Evolutionary conservation across 164 flowering plant genomes (phyloP).

Genomic region (Cinnamomum chago): DNA sequence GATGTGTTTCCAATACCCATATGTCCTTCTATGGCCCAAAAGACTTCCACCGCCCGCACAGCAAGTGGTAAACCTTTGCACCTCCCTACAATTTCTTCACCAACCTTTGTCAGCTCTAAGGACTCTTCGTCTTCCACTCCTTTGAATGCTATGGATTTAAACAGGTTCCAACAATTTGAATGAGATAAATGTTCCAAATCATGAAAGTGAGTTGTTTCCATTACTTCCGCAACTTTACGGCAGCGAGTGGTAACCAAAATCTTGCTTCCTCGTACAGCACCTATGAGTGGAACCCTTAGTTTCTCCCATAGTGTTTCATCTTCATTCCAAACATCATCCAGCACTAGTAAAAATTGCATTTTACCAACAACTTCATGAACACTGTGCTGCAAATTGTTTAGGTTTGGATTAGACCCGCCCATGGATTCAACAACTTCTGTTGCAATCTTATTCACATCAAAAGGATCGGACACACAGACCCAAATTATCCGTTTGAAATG

Average conservation of each 20-base stretch:
- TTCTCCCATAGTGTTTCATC: not conserved
- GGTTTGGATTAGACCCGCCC: too few relatives aligned
- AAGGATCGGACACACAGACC: too few relatives aligned
- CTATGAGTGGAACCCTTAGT: not conserved
- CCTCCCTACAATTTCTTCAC: not conserved
- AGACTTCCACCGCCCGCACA: not conserved
- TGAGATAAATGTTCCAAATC: not conserved
- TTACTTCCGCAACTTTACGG: not conserved
- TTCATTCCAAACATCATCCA: slow-evolving; percentile 2
- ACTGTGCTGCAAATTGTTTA: too few relatives aligned
- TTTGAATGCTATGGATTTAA: not conserved
- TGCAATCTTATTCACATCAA: too few relatives aligned
- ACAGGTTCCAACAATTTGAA: not conserved
- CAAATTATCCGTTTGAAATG: too few relatives aligned
- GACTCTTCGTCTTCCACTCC: not conserved
- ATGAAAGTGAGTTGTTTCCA: not conserved
- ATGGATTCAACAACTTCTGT: too few relatives aligned
- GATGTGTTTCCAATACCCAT: not conserved
- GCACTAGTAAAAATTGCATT: not conserved
- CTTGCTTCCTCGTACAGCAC: not conserved
- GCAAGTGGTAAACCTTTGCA: not conserved
- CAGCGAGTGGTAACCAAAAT: slow-evolving; percentile 1
- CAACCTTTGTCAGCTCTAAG: not conserved
- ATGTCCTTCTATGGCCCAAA: not conserved
- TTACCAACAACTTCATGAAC: not conserved